Conservation (phyloP, 805 yeast genomes). For the Saccharomycopsis microspora region DNA sequence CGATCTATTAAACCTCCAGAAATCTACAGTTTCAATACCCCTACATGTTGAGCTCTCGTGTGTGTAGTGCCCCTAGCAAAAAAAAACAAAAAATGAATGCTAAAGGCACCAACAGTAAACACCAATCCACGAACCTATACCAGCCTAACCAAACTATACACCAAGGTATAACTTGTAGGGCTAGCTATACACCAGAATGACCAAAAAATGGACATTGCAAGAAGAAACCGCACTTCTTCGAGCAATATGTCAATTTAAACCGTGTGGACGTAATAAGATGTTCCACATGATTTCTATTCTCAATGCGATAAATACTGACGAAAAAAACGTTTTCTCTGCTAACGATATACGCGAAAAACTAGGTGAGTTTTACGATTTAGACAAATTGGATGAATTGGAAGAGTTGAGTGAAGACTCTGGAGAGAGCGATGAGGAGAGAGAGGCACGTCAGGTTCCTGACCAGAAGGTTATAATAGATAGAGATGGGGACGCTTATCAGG, state of each 20-base stretch:
- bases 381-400: slow-evolving; percentile 46
- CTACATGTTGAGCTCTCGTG: no score
- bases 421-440: slow-evolving; percentile 20
- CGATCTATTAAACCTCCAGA: neutral
- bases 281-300: slow-evolving; percentile 15
- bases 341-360: slow-evolving; percentile 50
- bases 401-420: slow-evolving; percentile 21
- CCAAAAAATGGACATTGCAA: slow-evolving; percentile 7
- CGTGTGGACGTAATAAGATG: slow-evolving; percentile 14
- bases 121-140: no score
- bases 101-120: no score
- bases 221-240: slow-evolving; percentile 14
- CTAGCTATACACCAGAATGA: no score
- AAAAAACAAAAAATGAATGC: no score
- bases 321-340: slow-evolving; percentile 24
- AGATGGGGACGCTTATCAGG: slow-evolving; percentile 10
- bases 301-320: neutral
- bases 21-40: no score
- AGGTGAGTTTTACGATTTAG: slow-evolving; percentile 39
- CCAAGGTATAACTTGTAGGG: no score
- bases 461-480: slow-evolving; percentile 1
- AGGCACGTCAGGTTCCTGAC: slow-evolving; percentile 7
- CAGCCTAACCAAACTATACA: no score
- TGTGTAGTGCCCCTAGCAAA: no score
- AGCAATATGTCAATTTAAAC: slow-evolving; percentile 15